Evolutionary conservation across 148 eudicot genomes (phyloP), one percentile per base, ranked within the genome.

Genomic region (Rhododendron williamsianum): DNA sequence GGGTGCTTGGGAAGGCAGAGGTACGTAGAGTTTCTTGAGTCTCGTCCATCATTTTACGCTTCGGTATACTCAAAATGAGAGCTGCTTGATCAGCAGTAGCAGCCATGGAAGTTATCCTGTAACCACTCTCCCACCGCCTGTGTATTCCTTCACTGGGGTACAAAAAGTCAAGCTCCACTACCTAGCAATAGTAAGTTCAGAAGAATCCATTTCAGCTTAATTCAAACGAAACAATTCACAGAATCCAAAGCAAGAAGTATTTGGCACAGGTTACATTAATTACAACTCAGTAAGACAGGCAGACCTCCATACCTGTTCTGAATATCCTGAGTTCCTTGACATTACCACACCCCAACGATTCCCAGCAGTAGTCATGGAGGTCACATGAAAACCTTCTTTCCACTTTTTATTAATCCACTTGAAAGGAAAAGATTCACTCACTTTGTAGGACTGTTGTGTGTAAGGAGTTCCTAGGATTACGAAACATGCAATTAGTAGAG

Each of bases 331-430:
- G 87, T 94, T 95, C 86, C 97, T 89, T 16, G 98, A 95, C 98
- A 95, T 95, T 30, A 95, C 97, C n/a, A 95, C 97, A 87, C 98
- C 98, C 98, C 98, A 95, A 72, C 98, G 93, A 87, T 87, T 91
- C 33, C 95, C 97, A 78, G 98, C 97, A 51, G 98, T 94, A 74
- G 98, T 95, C 98, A 95, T 95, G 16, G 97, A 95, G 74, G 98
- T 95, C 85, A 95, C 98, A 81, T 93, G 95, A 78, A 93, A 95
- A 58, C 98, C 98, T 90, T 95, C 98, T 88, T 91, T 93, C 98
- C 98, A 95, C 89, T 95, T 95, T 91, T 95, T 95, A 85, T 93
- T 95, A 76, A 95, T 95, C 98, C 98, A 95, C 91, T 95, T 95
- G 90, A 95, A 95, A 45, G 98, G 98, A 84, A 95, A 95, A 11